Conservation (phyloP, 2,329 filamentous ascomycete genomes). For the Gremmenia infestans region DNA sequence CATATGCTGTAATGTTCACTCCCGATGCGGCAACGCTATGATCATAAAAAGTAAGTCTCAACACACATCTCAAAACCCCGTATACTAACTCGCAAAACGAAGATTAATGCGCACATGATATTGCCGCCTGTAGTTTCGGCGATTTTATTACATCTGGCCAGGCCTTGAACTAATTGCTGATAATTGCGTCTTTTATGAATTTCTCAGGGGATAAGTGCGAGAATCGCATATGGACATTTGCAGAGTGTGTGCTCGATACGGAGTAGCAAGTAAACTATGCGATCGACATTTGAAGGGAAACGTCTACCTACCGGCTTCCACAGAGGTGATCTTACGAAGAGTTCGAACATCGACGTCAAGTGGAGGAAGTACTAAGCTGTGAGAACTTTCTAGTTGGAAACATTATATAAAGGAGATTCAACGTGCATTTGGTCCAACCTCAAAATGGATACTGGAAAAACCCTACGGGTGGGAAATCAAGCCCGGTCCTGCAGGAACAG, state of each 20-base stretch:
- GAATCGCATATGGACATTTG: slow-evolving; percentile 1
- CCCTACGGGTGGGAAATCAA: not conserved
- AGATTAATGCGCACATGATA: not conserved
- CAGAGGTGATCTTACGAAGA: slow-evolving; percentile 3
- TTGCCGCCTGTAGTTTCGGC: not conserved
- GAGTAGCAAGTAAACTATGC: not conserved
- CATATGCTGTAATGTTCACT: not conserved
- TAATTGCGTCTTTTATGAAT: slow-evolving; percentile 8
- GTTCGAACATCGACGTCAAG: not conserved
- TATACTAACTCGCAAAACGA: not conserved
- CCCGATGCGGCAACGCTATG: not conserved
- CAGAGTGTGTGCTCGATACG: slow-evolving; percentile 1
- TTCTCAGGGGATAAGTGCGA: slow-evolving; percentile 1
- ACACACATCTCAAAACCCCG: not conserved
- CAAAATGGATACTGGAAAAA: not conserved
- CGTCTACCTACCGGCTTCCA: not conserved
- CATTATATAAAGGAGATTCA: slow-evolving; percentile 3
- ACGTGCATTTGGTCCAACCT: slow-evolving; percentile 3
- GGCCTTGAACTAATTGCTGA: not conserved
- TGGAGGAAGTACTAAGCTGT: too few species aligned
- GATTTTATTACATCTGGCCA: slow-evolving; percentile 6
- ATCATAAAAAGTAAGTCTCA: not conserved
- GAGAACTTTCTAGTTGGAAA: not conserved
- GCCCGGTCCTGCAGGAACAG: not conserved
- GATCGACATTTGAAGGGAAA: not conserved